Conservation (phyloP, 345 rosid species). For the Murraya paniculata region DNA sequence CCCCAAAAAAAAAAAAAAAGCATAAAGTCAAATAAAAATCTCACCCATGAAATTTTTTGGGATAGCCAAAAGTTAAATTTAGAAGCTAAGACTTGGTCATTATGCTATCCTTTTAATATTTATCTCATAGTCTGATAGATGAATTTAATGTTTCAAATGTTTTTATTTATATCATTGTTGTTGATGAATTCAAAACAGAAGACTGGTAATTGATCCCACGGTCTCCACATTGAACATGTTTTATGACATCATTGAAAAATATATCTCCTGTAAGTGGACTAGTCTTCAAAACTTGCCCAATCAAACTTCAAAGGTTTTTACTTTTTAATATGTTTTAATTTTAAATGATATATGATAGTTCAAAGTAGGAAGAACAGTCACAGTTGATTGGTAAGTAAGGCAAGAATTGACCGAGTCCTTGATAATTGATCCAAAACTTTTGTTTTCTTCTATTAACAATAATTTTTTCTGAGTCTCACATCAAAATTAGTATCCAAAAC, state of each 20-base stretch:
- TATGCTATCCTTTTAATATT: no score
- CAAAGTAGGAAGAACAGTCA: background rate
- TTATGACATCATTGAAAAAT: background rate
- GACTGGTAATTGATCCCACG: background rate
- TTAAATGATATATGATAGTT: background rate
- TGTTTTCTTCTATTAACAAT: no score
- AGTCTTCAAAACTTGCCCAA: background rate
- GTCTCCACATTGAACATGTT: background rate
- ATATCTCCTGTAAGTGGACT: background rate
- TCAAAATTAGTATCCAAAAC: no score
- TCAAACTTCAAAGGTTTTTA: background rate
- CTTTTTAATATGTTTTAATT: background rate
- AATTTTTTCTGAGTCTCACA: no score
- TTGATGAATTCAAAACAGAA: background rate
- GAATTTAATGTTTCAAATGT: background rate
- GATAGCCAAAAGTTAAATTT: no score
- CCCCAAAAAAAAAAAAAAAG: no score
- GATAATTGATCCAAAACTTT: background rate
- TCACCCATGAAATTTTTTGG: no score
- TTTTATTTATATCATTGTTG: background rate
- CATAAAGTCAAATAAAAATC: no score
- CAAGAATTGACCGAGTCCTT: background rate
- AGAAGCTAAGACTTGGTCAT: no score
- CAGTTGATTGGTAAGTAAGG: background rate
- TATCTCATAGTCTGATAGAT: background rate